Evolutionary conservation across 768 basidiomycete genomes (phyloP).

Genomic region (Leccinum subtestaceum): DNA sequence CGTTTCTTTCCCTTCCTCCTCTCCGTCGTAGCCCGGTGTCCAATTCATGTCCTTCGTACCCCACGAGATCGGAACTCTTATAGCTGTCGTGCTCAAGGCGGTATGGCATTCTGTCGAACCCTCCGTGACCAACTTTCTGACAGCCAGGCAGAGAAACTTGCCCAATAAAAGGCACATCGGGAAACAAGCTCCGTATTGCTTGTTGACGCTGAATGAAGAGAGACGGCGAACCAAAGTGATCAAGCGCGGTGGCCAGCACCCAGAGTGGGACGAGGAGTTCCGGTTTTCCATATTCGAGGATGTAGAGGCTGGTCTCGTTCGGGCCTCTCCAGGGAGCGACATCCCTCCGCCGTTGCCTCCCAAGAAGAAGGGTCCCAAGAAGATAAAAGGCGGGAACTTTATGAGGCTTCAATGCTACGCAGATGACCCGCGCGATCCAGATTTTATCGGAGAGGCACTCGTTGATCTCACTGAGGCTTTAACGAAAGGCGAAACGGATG

Average conservation of each 20-base stretch:
- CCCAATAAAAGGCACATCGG: constrained; percentile 91
- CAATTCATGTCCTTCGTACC: constrained; percentile 55
- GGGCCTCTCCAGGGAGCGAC: constrained; percentile 39
- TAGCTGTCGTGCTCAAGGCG: constrained; percentile 91
- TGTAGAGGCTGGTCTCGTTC: constrained; percentile 48
- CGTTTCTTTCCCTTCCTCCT: constrained; percentile 4
- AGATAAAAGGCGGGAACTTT: constrained; percentile 66
- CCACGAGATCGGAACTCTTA: constrained; percentile 86
- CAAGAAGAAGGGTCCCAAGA: constrained; percentile 49
- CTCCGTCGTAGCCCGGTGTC: constrained; percentile 1
- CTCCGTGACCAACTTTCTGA: constrained; percentile 14
- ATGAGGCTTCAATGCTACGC: constrained; percentile 90
- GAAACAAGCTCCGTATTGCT: constrained; percentile 97
- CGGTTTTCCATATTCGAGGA: constrained; percentile 89
- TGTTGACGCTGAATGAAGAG: constrained; percentile 74
- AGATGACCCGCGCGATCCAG: constrained; percentile 93
- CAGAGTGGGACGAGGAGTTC: constrained; percentile 98
- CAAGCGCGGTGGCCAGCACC: constrained; percentile 96
- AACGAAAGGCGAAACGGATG: constrained; percentile 95
- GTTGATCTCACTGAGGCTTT: constrained; percentile 88
- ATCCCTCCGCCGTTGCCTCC: constrained; percentile 71
- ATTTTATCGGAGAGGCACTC: constrained; percentile 87
- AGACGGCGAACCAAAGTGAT: constrained; percentile 90
- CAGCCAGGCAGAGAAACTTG: constrained; percentile 65
- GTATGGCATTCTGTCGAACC: constrained; percentile 47